Percentiles rank a stretch among this genome's conserved stretches.
These are phyloP conservation scores for Aspergillus ustus DNA, from an alignment of 2,329 filamentous ascomycete genomes.

Conservation along the genomic window DNA sequence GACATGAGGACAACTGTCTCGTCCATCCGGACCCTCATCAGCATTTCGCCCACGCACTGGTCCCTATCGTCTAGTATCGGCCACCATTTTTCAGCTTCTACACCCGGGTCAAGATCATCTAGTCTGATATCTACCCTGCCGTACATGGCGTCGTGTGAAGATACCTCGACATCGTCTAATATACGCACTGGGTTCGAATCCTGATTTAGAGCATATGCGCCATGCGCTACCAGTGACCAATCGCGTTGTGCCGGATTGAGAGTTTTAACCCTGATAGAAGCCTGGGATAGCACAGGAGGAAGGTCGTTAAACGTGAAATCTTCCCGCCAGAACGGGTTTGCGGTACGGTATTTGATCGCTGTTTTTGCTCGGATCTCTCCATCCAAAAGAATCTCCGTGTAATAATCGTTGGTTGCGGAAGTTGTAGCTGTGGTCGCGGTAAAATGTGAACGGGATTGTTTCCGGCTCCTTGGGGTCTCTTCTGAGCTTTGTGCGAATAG, in stretches of 20 bases:
- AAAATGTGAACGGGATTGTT: conserved; percentile 37
- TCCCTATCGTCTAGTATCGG: conserved; percentile 77
- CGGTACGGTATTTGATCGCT: conserved; percentile 51
- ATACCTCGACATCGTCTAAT: conserved; percentile 52
- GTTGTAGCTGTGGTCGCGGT: conserved; percentile 26
- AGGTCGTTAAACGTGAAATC: conserved; percentile 54
- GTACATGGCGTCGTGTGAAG: conserved; percentile 51
- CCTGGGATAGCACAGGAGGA: conserved; percentile 53
- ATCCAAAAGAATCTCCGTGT: conserved; percentile 54
- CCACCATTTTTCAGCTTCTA: conserved; percentile 87
- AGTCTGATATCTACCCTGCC: conserved; percentile 77
- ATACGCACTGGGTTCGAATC: conserved; percentile 46
- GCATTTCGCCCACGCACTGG: conserved; percentile 78
- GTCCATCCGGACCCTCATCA: conserved; percentile 81
- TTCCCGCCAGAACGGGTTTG: conserved; percentile 55
- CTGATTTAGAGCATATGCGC: conserved; percentile 47
- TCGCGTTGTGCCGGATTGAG: conserved; percentile 54
- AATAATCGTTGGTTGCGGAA: conserved; percentile 48
- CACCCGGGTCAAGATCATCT: conserved; percentile 75
- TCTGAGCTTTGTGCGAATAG: conserved; percentile 48
- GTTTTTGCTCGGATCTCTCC: conserved; percentile 55
- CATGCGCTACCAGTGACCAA: conserved; percentile 54
- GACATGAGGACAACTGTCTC: conserved; percentile 88
- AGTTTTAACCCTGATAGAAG: conserved; percentile 51
- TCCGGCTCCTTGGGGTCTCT: conserved; percentile 37